Percentiles rank a stretch among this genome's conserved stretches.
phyloP scores from a whole-genome alignment of 2,329 filamentous ascomycete genomes.

The Thielaviopsis euricoi region DNA sequence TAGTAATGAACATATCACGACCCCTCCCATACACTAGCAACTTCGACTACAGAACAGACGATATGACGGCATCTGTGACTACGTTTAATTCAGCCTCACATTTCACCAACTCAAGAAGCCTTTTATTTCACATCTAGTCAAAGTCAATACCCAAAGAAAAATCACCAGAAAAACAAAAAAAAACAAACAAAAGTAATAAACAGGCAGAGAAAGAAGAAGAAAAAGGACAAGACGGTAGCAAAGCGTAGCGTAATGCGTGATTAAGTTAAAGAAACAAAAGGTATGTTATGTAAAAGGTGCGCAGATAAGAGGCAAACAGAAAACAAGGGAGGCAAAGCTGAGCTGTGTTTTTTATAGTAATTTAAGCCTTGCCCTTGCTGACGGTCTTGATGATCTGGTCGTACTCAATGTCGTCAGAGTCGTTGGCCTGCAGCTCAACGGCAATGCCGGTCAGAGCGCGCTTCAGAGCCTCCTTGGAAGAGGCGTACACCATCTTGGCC shows the following conservation, averaged over 20 bases:
- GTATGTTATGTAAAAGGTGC: conserved; percentile 5
- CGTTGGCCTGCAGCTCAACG: conserved; percentile 69
- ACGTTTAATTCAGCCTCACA: background rate
- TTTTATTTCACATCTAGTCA: background rate
- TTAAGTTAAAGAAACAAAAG: conserved; percentile 6
- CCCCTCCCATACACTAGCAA: no score
- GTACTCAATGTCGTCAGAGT: conserved; percentile 66
- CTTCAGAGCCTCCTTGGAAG: conserved; percentile 77
- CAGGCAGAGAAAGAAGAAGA: background rate
- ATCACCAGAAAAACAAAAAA: background rate
- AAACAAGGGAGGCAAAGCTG: background rate
- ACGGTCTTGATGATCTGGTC: conserved; percentile 50
- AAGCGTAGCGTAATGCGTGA: background rate
- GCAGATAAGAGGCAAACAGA: conserved; percentile 6
- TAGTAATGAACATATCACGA: background rate
- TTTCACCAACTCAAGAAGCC: background rate
- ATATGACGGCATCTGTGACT: background rate
- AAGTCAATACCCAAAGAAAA: background rate
- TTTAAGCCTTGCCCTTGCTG: conserved; percentile 44
- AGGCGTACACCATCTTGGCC: conserved; percentile 83
- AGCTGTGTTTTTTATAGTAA: conserved; percentile 3
- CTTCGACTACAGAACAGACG: background rate
- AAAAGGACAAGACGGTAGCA: background rate
- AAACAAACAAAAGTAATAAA: background rate
- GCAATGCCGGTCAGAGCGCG: conserved; percentile 60